Base-by-base conservation (phyloP, 139 green algal genomes). In the Auxenochlorella protothecoides region DNA sequence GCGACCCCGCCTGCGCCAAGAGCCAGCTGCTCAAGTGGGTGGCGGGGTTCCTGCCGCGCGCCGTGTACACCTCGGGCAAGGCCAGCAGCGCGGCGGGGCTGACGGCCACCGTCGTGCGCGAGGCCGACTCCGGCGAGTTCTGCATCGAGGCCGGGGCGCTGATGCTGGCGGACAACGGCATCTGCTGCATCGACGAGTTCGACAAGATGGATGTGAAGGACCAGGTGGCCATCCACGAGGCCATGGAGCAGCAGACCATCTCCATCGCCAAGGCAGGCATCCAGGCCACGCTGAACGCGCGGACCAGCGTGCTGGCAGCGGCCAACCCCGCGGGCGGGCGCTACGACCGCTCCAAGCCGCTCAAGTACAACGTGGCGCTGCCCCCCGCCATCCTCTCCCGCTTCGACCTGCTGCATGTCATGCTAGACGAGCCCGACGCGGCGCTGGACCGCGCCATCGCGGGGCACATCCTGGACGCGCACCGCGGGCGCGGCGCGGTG, bases 211-310 rank as follows among this genome's bases (percentile, higher is more conserved):
- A 97, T 60, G 73, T 90, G 3, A 94, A 92, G 76, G 91, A 96
- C 77, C 89, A 96, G 85, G 87, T 93, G 62, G 89, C 89, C 55
- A 96, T 96, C 66, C 89, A 96, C 80, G 89, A 97, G 81, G 95
- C 93, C 72, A 98, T 99, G 94, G 92, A 98, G 86, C 95, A 98
- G 87, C 95, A 98, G 85, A 98, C 93, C 69, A 98, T 98, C 74
- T 97, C 89, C 72, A 97, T 99, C 67, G 91, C 92, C 77, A 98
- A 98, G 80, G 94, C 94, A 59, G 94, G 93, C 70, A 96, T 98
- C 68, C 89, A 94, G 75, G 96, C 94, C 44, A 99, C 94, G 0
- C 84, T 99, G 14, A 98, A 97, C 81, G 90, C 92, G 4, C 83
- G 94, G 59, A 92, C 93, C 55, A 91, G 91, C 53, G 96, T 99